phyloP scores from a whole-genome alignment of 1,284 basidiomycete genomes.

The Puccinia horiana region DNA sequence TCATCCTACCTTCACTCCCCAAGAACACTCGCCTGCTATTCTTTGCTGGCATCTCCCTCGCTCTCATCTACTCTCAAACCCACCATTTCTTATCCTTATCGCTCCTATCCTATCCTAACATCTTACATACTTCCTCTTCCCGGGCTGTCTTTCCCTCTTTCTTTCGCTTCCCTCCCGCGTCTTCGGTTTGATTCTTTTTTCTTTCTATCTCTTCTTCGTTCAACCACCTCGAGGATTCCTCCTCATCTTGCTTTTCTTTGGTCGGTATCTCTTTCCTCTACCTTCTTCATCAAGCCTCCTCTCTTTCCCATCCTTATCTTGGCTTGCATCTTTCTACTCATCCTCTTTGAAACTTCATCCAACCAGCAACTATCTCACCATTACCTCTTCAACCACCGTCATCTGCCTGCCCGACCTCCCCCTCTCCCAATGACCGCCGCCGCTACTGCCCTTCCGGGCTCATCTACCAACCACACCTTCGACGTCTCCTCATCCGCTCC shows the following conservation, averaged over 20 bases:
- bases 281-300: not conserved
- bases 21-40: too few species aligned
- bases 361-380: not conserved
- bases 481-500: constrained; percentile 11
- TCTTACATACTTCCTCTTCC: too few species aligned
- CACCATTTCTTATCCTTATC: too few species aligned
- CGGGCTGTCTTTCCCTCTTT: too few species aligned
- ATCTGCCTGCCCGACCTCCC: not conserved
- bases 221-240: not conserved
- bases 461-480: not conserved
- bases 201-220: too few species aligned
- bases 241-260: not conserved
- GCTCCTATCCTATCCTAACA: too few species aligned
- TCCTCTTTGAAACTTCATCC: not conserved
- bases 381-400: not conserved
- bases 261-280: not conserved
- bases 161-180: too few species aligned
- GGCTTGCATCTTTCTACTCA: not conserved
- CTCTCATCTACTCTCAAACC: too few species aligned
- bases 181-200: too few species aligned
- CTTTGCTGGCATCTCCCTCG: too few species aligned
- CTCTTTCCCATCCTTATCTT: not conserved
- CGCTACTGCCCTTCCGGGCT: constrained; percentile 30
- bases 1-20: not conserved
- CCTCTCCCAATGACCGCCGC: constrained; percentile 1